Evolutionary conservation across 164 flowering plant species (phyloP).

Genomic region (Warburgia ugandensis): DNA sequence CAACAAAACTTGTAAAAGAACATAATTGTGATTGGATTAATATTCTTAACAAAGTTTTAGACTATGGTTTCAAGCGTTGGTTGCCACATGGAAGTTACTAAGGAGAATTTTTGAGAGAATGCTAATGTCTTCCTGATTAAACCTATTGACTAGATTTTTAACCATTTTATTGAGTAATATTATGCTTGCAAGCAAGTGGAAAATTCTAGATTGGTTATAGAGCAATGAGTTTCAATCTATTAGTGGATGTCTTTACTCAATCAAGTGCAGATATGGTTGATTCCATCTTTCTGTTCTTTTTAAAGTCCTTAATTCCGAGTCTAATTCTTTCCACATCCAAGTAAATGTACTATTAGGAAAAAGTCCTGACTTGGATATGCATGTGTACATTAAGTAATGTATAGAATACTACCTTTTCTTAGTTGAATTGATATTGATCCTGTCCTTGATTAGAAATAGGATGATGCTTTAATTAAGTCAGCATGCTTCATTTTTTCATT

Average conservation of each 20-base stretch:
- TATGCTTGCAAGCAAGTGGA: slow-evolving; percentile 8
- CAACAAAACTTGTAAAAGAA: too few species aligned
- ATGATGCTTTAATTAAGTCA: slow-evolving; percentile 29
- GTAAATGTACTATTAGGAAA: too few species aligned
- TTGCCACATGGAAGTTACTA: slow-evolving; percentile 7
- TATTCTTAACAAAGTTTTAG: neutral
- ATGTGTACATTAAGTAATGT: too few species aligned
- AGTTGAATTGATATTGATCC: too few species aligned
- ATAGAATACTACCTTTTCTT: too few species aligned
- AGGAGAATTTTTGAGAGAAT: neutral
- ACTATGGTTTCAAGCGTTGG: slow-evolving; percentile 3
- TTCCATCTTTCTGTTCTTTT: slow-evolving; percentile 6
- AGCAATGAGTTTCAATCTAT: neutral
- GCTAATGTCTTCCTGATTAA: neutral
- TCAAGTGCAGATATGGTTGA: slow-evolving; percentile 13
- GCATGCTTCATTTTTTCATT: slow-evolving; percentile 27
- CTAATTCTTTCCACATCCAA: slow-evolving; percentile 8
- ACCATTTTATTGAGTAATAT: too few species aligned
- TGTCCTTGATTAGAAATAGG: slow-evolving; percentile 4
- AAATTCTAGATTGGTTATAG: slow-evolving; percentile 4
- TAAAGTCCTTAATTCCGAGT: slow-evolving; percentile 2
- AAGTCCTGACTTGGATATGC: too few species aligned
- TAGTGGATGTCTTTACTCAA: slow-evolving; percentile 5
- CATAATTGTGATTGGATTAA: neutral
- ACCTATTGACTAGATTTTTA: slow-evolving; percentile 4